A percentile compares a stretch with the other conserved stretches of the same genome.
Evolutionary conservation across 768 basidiomycete genomes (phyloP).

Genomic region (Glaciozyma antarctica): DNA sequence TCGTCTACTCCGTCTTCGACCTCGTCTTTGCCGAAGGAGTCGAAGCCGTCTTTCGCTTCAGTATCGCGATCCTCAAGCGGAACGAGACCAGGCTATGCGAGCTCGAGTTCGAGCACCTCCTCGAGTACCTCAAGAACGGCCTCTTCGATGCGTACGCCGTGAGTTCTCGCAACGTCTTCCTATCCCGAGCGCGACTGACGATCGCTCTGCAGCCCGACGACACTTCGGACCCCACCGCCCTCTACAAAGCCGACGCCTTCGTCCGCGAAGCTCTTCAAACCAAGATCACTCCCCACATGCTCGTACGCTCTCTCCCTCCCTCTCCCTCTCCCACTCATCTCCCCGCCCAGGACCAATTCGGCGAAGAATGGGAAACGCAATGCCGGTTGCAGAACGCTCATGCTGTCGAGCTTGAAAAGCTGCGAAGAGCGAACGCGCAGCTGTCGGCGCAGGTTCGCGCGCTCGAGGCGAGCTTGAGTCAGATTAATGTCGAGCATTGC

Average conservation of each 20-base stretch:
- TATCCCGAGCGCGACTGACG: constrained; percentile 3
- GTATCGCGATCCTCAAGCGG: constrained; percentile 71
- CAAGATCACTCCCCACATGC: constrained; percentile 88
- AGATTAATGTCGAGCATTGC: constrained; percentile 66
- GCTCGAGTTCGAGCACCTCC: constrained; percentile 84
- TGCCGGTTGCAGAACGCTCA: constrained; percentile 53
- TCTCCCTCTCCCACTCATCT: background rate
- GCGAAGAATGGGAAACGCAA: constrained; percentile 27
- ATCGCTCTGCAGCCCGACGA: constrained; percentile 9
- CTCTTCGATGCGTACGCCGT: constrained; percentile 74
- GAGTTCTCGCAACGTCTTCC: background rate
- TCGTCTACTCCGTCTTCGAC: constrained; percentile 94
- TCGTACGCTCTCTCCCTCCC: constrained; percentile 43
- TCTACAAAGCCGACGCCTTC: constrained; percentile 68
- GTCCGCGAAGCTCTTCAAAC: constrained; percentile 76
- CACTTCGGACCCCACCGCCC: constrained; percentile 38
- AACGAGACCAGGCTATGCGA: constrained; percentile 70
- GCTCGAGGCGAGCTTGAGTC: constrained; percentile 66
- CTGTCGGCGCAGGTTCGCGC: constrained; percentile 69
- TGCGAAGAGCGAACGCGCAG: constrained; percentile 67
- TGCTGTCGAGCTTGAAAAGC: constrained; percentile 67
- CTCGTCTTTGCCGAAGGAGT: constrained; percentile 93
- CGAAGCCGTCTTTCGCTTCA: constrained; percentile 93
- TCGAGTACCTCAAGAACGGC: constrained; percentile 68
- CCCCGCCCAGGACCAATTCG: constrained; percentile 10